Base-by-base conservation (phyloP, 306 rosid species). In the Adenanthera pavonina region DNA sequence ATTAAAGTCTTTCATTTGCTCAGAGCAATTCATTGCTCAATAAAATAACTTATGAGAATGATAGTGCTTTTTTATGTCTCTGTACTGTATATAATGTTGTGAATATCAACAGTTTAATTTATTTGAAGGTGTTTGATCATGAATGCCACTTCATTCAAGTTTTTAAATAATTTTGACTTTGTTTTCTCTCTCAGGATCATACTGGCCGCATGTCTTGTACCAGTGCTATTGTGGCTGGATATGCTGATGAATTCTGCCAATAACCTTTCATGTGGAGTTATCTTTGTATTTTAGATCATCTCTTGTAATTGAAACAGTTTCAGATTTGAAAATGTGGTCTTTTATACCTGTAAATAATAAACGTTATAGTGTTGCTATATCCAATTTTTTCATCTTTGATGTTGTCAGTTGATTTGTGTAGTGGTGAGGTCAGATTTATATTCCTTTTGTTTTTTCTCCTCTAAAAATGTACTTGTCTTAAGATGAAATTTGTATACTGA, bases 261-360 rank as follows among this genome's bases (percentile, higher is more conserved):
- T 48, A 68, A 69, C 71, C 61, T 81, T 87, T 70, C 75, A 78
- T 81, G 52, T 71, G 67, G 84, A 75, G 82, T 78, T 78, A 56
- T 84, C 84, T 64, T 84, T 87, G 84, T 84, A 84, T 84, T 81
- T 83, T 84, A 49, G 84, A 75, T 48, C 72, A 84, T 81, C 60
- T 64, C 82, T 84, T 87, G 90, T 87, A 84, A 81, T 78, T 87
- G 59, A 81, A 78, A 78, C 82, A 74, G 72, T 81, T 81, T 75
- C 75, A 81, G 78, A 81, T 54, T 81, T 78, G 85, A 87, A 84
- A 76, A 76, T 73, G 16, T 25, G 56, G 72, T 79, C 80, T 48
- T 84, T 85, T 84, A 84, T 83, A 46, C 64, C 48, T 87, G 88
- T 87, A 87, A 87, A 87, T 84, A 78, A 62, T 81, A 66, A 67